Percentiles rank a stretch among this genome's conserved stretches.
Evolutionary conservation across 176 grass and related monocot genomes (phyloP).

Genomic region (Phyllostachys edulis): DNA sequence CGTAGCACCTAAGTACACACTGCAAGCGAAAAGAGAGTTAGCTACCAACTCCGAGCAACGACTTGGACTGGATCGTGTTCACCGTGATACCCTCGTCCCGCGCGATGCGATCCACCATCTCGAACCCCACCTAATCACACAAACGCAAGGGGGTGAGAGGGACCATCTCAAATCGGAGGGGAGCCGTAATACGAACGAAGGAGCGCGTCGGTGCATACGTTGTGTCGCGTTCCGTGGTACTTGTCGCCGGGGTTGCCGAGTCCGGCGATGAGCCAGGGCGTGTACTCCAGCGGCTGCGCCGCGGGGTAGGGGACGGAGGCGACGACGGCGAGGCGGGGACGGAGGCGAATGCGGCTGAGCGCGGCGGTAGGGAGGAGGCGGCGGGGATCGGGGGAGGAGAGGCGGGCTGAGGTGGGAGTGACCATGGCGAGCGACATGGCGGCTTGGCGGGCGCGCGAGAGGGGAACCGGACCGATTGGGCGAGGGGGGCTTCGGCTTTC

Average conservation of each 20-base stretch:
- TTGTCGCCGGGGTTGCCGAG: slow-evolving; percentile 90
- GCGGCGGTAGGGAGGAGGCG: not conserved
- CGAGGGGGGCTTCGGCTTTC: not conserved
- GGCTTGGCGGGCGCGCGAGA: not conserved
- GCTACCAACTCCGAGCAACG: slow-evolving; percentile 83
- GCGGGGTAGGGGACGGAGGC: slow-evolving; percentile 62
- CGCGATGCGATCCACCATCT: slow-evolving; percentile 87
- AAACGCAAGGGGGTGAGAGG: not conserved
- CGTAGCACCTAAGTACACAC: not conserved
- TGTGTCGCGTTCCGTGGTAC: slow-evolving; percentile 93
- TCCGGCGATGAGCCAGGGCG: slow-evolving; percentile 93
- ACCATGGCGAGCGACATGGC: slow-evolving; percentile 40
- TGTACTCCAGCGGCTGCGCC: slow-evolving; percentile 59
- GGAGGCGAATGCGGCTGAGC: not conserved
- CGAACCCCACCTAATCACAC: slow-evolving; percentile 69
- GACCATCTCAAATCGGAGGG: not conserved
- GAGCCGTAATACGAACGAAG: not conserved
- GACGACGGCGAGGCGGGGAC: not conserved
- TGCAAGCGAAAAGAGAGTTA: not conserved
- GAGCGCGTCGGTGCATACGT: slow-evolving; percentile 38
- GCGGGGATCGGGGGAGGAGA: not conserved
- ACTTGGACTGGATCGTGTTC: slow-evolving; percentile 89
- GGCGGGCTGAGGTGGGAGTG: slow-evolving; percentile 17
- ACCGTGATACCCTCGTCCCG: slow-evolving; percentile 57
- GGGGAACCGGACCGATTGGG: slow-evolving; percentile 18